A percentile compares a stretch with the other conserved stretches of the same genome.
Evolutionary conservation across 257 asterid species (phyloP).

Genomic region (Nicotiana tabacum): DNA sequence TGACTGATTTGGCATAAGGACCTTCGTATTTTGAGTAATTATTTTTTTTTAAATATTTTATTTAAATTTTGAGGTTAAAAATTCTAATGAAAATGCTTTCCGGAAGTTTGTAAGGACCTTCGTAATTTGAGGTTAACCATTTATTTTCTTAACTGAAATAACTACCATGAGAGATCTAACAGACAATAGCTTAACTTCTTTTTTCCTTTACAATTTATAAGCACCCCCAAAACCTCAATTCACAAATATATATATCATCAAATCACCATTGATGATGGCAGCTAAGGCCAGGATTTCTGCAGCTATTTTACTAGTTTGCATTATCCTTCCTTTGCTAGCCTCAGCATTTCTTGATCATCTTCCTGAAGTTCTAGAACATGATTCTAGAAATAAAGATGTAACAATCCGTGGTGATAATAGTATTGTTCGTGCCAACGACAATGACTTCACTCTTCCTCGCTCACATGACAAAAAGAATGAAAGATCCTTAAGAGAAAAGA

Average conservation of each 20-base stretch:
- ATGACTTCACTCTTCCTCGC: not conserved
- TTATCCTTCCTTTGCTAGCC: slow-evolving; percentile 37
- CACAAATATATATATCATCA: slow-evolving; percentile 18
- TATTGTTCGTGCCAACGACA: not conserved
- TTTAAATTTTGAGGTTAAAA: no score
- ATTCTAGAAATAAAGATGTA: not conserved
- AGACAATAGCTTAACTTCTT: not conserved
- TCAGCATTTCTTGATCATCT: slow-evolving; percentile 10
- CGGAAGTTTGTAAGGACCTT: not conserved
- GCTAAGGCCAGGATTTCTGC: slow-evolving; percentile 33
- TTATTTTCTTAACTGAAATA: slow-evolving; percentile 3
- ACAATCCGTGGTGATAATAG: not conserved
- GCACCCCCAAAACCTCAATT: slow-evolving; percentile 1
- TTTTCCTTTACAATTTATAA: not conserved
- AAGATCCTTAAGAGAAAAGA: not conserved
- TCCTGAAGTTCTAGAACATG: slow-evolving; percentile 5
- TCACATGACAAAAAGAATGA: not conserved
- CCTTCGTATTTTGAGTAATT: no score
- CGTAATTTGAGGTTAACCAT: not conserved
- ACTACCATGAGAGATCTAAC: not conserved
- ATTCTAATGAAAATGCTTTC: not conserved
- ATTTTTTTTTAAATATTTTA: no score
- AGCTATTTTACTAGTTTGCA: slow-evolving; percentile 26
- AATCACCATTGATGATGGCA: slow-evolving; percentile 19
- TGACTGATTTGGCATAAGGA: no score